Percentiles rank a stretch among this genome's conserved stretches.
These are phyloP conservation scores for Talaromyces sp. DNA, from an alignment of 2,329 filamentous ascomycete species.

Conservation along the genomic window DNA sequence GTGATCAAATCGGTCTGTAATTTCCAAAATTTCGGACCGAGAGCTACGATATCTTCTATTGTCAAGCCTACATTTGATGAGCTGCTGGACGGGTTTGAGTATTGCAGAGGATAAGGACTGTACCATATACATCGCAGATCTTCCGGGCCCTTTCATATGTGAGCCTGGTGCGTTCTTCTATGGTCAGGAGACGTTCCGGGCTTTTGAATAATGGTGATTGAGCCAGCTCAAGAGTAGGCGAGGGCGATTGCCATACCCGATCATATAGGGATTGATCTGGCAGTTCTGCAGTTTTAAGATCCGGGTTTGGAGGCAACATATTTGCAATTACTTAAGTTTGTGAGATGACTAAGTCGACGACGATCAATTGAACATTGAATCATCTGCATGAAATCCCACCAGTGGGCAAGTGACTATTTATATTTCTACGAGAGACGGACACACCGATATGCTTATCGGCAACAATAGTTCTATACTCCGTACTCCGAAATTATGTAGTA, in stretches of 20 bases:
- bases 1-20: constrained; percentile 51
- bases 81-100: background rate
- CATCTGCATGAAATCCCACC: background rate
- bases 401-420: background rate
- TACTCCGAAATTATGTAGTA: background rate
- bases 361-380: background rate
- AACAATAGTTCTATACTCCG: background rate
- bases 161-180: background rate
- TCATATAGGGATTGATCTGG: background rate
- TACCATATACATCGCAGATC: constrained; percentile 1
- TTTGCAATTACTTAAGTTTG: background rate
- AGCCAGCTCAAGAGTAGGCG: background rate
- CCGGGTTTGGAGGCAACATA: background rate
- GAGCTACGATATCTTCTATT: constrained; percentile 10
- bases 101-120: background rate
- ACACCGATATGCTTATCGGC: background rate
- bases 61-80: constrained; percentile 7
- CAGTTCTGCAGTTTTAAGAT: background rate
- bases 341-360: background rate
- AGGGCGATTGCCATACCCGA: background rate
- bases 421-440: background rate
- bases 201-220: background rate
- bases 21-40: constrained; percentile 17
- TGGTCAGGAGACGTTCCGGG: background rate
- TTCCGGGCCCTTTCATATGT: background rate